Conservation (phyloP, 2,329 filamentous ascomycete genomes). For the Cladophialophora yegresii region DNA sequence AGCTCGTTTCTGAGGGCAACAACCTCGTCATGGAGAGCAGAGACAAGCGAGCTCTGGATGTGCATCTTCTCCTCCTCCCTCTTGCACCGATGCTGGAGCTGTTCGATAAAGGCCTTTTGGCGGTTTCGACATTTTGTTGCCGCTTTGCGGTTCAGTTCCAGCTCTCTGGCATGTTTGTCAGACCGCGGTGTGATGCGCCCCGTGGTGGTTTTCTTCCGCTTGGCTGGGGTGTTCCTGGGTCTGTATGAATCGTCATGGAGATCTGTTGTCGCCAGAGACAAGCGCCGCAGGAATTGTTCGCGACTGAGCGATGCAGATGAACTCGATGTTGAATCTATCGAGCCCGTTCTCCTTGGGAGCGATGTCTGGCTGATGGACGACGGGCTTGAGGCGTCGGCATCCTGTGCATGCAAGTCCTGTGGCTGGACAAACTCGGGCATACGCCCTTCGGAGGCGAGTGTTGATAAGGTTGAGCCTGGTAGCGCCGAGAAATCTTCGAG, state of each 20-base stretch:
- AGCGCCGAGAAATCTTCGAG: not conserved
- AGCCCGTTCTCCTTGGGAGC: not conserved
- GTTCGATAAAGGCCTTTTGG: slow-evolving; percentile 28
- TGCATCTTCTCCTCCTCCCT: slow-evolving; percentile 29
- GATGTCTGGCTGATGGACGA: slow-evolving; percentile 9
- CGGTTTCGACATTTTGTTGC: slow-evolving; percentile 30
- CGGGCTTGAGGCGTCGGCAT: not conserved
- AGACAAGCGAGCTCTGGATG: slow-evolving; percentile 26
- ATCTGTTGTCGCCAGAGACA: slow-evolving; percentile 22
- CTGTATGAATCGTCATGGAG: slow-evolving; percentile 20
- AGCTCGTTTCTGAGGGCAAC: slow-evolving; percentile 25
- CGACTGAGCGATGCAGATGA: slow-evolving; percentile 11
- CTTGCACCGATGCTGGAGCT: slow-evolving; percentile 26
- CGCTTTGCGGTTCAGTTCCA: slow-evolving; percentile 32
- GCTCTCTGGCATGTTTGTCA: slow-evolving; percentile 29
- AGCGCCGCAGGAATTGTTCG: slow-evolving; percentile 20
- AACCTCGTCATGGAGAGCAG: slow-evolving; percentile 29
- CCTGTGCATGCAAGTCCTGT: slow-evolving; percentile 13
- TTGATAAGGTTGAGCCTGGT: not conserved
- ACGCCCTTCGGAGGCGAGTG: not conserved
- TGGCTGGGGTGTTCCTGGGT: slow-evolving; percentile 21
- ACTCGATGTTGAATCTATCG: slow-evolving; percentile 12
- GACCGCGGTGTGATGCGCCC: slow-evolving; percentile 26
- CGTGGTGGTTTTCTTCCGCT: slow-evolving; percentile 14
- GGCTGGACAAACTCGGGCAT: slow-evolving; percentile 21